Evolutionary conservation across 2,329 filamentous ascomycete species (phyloP), one percentile per base, ranked within the genome.

Genomic region (Gremmenia infestans): DNA sequence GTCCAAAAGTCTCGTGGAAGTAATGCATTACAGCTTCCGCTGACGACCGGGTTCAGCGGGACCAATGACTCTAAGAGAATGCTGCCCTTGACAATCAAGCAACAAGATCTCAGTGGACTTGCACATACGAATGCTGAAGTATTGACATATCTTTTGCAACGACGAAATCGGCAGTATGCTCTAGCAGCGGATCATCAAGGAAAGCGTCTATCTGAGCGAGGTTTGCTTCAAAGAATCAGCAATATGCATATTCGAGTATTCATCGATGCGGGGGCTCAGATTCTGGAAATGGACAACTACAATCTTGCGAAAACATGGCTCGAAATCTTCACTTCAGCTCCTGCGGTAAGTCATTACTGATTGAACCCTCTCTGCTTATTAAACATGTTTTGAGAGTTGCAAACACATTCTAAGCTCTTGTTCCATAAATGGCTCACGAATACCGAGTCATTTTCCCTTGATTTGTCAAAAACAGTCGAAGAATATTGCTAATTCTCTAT

Each of bases 11-110:
- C 37, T 7, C 5, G n/a, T n/a, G 37, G 5, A 40, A 17, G 37
- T 15, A 17, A 17, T 17, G 17, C 15, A 5, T 11, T 15, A 6
- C 42, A 12, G 7, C 47, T 15, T 14, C 64, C 71, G 2, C 58
- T 77, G 1, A 87, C 85, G 0, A 88, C 85, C 0, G 87, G 87
- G 0, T 91, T 91, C 65, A 87, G 82, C 7, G 87, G 87, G 0
- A 90, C 87, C 0, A 89, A 88, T 46, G 87, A 90, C 64, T 83
- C 80, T 19, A 74, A 78, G 39, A 72, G 70, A 0, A 73, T 87
- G 36, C 69, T 89, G 0, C 87, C 87, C 0, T 67, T 83, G n/a
- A 82, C 76, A 0, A 81, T 89, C 19, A 67, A 72, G 19, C 85
- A 89, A 51, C 70, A 80, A 0, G 85, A 90, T 56, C 73, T 90